Evolutionary conservation across 2,329 filamentous ascomycete species (phyloP).

Genomic region (Tolypocladium tundrense): DNA sequence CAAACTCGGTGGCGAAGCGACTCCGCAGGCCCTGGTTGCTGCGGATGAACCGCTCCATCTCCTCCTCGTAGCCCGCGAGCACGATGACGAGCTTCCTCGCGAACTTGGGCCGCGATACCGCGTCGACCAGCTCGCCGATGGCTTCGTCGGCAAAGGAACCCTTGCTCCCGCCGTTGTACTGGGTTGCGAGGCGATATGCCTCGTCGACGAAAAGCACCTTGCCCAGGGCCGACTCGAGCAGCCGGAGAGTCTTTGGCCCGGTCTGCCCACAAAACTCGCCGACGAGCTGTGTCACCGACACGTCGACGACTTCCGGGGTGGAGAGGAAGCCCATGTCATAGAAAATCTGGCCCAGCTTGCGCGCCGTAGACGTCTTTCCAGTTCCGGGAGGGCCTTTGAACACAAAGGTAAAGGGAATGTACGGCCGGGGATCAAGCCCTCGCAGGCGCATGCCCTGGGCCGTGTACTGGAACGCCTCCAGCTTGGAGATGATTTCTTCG

Average conservation of each 20-base stretch:
- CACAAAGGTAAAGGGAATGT: slow-evolving; percentile 56
- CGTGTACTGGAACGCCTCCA: slow-evolving; percentile 46
- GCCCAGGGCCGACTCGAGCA: slow-evolving; percentile 52
- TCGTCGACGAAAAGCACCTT: slow-evolving; percentile 64
- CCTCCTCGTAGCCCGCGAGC: too few species aligned
- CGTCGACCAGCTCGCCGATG: slow-evolving; percentile 22
- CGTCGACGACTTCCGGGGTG: slow-evolving; percentile 50
- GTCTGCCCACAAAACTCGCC: slow-evolving; percentile 61
- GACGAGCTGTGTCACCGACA: slow-evolving; percentile 57
- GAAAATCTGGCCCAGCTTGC: slow-evolving; percentile 37
- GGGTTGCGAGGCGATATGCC: slow-evolving; percentile 52
- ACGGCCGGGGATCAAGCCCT: slow-evolving; percentile 38
- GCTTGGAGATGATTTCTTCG: slow-evolving; percentile 41
- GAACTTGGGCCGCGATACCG: too few species aligned
- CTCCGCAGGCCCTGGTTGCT: too few species aligned
- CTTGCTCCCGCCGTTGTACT: slow-evolving; percentile 44
- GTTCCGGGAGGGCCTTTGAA: slow-evolving; percentile 58
- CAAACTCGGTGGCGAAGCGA: too few species aligned
- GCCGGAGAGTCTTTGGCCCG: slow-evolving; percentile 50
- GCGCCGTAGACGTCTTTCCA: slow-evolving; percentile 61
- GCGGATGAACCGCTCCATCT: too few species aligned
- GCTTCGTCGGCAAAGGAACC: slow-evolving; percentile 40
- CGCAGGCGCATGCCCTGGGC: slow-evolving; percentile 39
- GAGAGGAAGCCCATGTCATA: slow-evolving; percentile 55
- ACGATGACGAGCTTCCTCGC: too few species aligned